Evolutionary conservation across 2,329 filamentous ascomycete species (phyloP).

Genomic region (Zasmidium angulare): DNA sequence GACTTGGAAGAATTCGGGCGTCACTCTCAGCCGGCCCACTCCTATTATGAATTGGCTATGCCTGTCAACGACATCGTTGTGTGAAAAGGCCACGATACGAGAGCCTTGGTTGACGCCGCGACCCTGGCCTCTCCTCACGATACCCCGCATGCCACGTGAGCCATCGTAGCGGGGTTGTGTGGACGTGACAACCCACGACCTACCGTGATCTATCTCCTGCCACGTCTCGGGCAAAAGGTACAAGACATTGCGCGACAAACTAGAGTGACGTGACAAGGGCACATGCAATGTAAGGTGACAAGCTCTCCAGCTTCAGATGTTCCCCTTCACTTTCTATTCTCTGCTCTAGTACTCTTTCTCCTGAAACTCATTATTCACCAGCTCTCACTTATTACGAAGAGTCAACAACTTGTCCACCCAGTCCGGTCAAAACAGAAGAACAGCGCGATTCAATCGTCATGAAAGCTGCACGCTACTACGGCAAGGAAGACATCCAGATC

Average conservation of each 20-base stretch:
- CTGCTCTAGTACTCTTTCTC: too few species aligned
- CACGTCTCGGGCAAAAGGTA: background rate
- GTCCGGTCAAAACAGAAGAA: background rate
- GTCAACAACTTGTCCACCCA: background rate
- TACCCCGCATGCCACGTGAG: background rate
- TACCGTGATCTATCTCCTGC: background rate
- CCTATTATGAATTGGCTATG: too few species aligned
- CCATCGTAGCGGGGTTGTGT: background rate
- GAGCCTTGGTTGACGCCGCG: background rate
- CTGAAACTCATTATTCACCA: too few species aligned
- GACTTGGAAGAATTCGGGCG: too few species aligned
- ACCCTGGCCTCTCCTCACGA: background rate
- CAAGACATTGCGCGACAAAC: background rate
- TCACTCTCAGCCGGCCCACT: too few species aligned
- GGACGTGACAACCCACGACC: background rate
- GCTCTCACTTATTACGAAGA: too few species aligned
- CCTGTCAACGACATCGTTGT: too few species aligned
- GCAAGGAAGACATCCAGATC: slow-evolving; percentile 56
- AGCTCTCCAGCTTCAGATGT: background rate
- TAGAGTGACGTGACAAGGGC: background rate
- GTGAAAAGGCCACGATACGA: too few species aligned
- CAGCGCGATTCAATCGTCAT: too few species aligned
- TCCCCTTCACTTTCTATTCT: background rate
- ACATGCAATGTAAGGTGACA: background rate
- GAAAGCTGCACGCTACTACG: slow-evolving; percentile 57